Percentiles rank a stretch among this genome's conserved stretches.
Evolutionary conservation across 225 moss, liverwort and hornwort genomes (phyloP).

Genomic region (Polytrichum commune): DNA sequence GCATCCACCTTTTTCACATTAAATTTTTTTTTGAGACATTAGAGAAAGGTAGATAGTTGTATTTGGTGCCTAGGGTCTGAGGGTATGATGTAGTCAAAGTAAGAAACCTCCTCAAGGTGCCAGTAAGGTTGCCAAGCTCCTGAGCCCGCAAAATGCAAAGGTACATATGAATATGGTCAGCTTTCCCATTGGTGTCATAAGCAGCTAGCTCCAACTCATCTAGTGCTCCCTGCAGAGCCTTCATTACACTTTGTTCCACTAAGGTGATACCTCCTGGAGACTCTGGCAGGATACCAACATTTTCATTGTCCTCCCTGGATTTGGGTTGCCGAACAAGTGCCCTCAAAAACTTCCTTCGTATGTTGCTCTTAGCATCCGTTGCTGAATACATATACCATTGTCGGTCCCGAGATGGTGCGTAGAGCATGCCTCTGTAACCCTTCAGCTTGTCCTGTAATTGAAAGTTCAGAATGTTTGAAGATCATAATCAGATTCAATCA

Average conservation of each 20-base stretch:
- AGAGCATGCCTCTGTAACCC: slow-evolving; percentile 69
- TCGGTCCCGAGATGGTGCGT: slow-evolving; percentile 87
- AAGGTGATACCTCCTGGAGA: slow-evolving; percentile 20
- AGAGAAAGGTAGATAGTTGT: too few relatives aligned
- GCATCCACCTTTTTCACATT: too few relatives aligned
- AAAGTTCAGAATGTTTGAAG: neutral
- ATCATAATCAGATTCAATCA: too few relatives aligned
- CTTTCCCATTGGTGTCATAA: slow-evolving; percentile 67
- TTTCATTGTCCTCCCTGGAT: slow-evolving; percentile 29
- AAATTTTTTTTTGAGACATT: too few relatives aligned
- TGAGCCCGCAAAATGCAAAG: slow-evolving; percentile 78
- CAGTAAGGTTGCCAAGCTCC: slow-evolving; percentile 50
- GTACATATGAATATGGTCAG: slow-evolving; percentile 86
- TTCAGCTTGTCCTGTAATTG: slow-evolving; percentile 76
- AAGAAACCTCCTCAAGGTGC: slow-evolving; percentile 8
- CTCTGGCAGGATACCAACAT: slow-evolving; percentile 11
- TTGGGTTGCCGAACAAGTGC: slow-evolving; percentile 76
- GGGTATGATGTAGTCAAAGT: too few relatives aligned
- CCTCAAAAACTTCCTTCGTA: slow-evolving; percentile 72
- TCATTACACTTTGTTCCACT: slow-evolving; percentile 44
- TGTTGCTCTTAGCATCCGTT: slow-evolving; percentile 58
- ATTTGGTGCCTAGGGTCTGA: too few relatives aligned
- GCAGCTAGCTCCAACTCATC: slow-evolving; percentile 88
- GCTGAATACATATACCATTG: slow-evolving; percentile 93
- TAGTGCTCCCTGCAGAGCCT: slow-evolving; percentile 72